Evolutionary conservation across 768 basidiomycete species (phyloP).

Genomic region (Suillus subluteus): DNA sequence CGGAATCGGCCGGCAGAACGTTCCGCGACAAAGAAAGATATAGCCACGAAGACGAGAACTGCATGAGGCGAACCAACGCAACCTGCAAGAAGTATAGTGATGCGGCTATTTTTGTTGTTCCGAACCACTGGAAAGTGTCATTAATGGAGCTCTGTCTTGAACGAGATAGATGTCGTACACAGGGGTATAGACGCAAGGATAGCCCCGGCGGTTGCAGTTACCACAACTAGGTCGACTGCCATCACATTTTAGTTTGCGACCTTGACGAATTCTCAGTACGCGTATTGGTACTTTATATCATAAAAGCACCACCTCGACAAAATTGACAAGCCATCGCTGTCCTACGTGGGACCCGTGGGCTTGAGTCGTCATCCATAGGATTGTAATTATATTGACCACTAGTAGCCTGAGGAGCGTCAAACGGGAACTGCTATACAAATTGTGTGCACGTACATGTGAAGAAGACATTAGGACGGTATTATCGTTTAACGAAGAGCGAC

Average conservation of each 20-base stretch:
- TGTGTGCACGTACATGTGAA: constrained; percentile 22
- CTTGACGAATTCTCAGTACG: constrained; percentile 35
- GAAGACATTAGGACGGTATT: constrained; percentile 25
- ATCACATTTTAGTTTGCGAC: constrained; percentile 75
- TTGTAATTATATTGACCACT: constrained; percentile 19
- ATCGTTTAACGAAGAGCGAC: constrained; percentile 9
- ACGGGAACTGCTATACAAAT: not conserved
- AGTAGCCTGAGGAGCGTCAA: constrained; percentile 10
- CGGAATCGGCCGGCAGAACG: constrained; percentile 23
- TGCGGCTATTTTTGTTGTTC: constrained; percentile 36
- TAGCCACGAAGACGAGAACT: constrained; percentile 13
- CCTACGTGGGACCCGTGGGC: constrained; percentile 41
- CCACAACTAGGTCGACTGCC: constrained; percentile 63
- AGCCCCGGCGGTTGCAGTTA: constrained; percentile 64
- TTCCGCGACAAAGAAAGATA: constrained; percentile 19
- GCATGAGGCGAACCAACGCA: constrained; percentile 26
- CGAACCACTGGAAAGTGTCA: constrained; percentile 23
- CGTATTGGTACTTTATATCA: not conserved
- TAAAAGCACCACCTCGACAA: constrained; percentile 57
- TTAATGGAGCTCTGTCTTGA: constrained; percentile 17
- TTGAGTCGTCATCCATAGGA: constrained; percentile 21
- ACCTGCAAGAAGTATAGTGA: constrained; percentile 11
- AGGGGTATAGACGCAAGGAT: constrained; percentile 62
- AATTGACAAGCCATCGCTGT: constrained; percentile 78
- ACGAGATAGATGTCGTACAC: constrained; percentile 52